phyloP scores from a whole-genome alignment of 805 yeast species.

The Komagataella phaffii region DNA sequence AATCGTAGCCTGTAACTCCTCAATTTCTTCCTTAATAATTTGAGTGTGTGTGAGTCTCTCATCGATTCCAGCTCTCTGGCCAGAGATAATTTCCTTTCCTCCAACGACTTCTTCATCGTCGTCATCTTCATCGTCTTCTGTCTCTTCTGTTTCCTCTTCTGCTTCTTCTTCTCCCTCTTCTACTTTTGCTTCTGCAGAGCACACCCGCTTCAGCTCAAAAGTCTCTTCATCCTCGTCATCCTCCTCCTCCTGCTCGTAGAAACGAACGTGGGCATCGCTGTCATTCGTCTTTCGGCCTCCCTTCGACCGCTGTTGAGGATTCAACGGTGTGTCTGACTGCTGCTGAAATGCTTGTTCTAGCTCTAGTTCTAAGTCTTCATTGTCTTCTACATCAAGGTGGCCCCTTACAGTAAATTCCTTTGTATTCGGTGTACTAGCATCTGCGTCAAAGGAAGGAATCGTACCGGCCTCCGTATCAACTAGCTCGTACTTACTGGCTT shows the following conservation, averaged over 20 bases:
- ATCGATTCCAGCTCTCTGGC: conserved; percentile 33
- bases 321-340: neutral
- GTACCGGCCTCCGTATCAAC: conserved; percentile 31
- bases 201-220: neutral
- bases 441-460: conserved; percentile 6
- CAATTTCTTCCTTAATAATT: conserved; percentile 71
- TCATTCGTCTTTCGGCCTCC: neutral
- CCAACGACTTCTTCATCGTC: conserved; percentile 33
- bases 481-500: conserved; percentile 64
- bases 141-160: conserved; percentile 15
- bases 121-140: conserved; percentile 11
- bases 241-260: neutral
- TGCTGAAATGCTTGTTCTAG: conserved; percentile 2
- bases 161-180: conserved; percentile 19
- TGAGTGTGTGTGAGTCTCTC: conserved; percentile 51
- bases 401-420: neutral
- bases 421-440: conserved; percentile 4
- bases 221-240: neutral
- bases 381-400: conserved; percentile 7
- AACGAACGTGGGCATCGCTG: neutral
- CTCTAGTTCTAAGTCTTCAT: conserved; percentile 14
- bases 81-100: conserved; percentile 35
- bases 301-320: neutral
- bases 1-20: conserved; percentile 69
- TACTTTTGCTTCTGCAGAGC: conserved; percentile 7